phyloP scores from a whole-genome alignment of 148 eudicot species.

The Vaccinium myrtillus region DNA sequence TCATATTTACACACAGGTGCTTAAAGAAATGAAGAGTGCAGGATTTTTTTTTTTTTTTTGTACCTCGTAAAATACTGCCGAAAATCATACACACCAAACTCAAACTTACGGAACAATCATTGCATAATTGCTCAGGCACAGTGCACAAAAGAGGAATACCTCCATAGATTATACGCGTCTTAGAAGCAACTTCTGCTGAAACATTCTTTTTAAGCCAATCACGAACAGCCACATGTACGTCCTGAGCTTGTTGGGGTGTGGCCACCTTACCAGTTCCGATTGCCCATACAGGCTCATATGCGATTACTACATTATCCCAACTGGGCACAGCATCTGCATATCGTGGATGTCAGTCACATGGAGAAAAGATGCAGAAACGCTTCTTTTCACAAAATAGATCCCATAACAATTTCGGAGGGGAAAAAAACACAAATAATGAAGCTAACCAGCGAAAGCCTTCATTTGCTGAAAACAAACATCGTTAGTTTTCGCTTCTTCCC shows the following conservation, averaged over 20 bases:
- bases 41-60: not conserved
- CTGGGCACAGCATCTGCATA: conserved; percentile 83
- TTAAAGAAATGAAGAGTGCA: not conserved
- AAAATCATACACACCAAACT: conserved; percentile 1
- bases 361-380: not conserved
- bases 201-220: conserved; percentile 97
- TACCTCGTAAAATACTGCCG: not conserved
- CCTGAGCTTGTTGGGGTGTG: conserved; percentile 93
- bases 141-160: conserved; percentile 41
- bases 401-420: not conserved
- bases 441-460: conserved; percentile 87
- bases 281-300: conserved; percentile 99
- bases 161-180: conserved; percentile 94
- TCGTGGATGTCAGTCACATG: not conserved
- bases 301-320: conserved; percentile 88
- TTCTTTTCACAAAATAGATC: not conserved
- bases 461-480: conserved; percentile 79
- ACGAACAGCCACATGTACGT: conserved; percentile 86
- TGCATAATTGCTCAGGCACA: too few species aligned
- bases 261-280: conserved; percentile 99
- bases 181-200: conserved; percentile 90
- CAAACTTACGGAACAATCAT: not conserved
- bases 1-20: not conserved
- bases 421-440: conserved; percentile 1
- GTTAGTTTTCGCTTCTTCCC: conserved; percentile 89